Evolutionary conservation across 2,329 filamentous ascomycete species (phyloP).

Genomic region (Aspergillus costaricaensis): DNA sequence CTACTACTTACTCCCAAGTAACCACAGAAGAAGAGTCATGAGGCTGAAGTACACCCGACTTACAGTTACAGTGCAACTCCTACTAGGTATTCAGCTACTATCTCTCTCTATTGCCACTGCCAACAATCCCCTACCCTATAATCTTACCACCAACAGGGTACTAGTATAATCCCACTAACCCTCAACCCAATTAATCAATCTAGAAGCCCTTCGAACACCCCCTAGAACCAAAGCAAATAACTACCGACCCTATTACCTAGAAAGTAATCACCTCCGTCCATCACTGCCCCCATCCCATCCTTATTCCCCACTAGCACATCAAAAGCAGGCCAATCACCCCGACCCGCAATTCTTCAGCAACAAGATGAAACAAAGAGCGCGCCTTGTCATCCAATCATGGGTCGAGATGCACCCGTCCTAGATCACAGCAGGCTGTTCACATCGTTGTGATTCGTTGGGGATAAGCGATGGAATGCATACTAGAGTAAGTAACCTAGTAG

Average conservation of each 20-base stretch:
- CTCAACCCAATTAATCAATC: not conserved
- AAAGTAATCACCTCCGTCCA: not conserved
- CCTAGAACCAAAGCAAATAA: no score
- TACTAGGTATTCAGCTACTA: no score
- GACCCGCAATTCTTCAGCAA: constrained; percentile 15
- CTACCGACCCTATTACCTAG: no score
- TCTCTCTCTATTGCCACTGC: no score
- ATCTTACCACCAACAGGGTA: not conserved
- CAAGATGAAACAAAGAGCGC: constrained; percentile 17
- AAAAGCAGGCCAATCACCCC: not conserved
- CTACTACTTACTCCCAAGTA: no score
- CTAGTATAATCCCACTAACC: not conserved
- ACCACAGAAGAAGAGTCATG: no score
- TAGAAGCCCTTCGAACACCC: not conserved
- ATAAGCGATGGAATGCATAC: no score
- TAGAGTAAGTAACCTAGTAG: no score
- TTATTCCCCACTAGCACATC: not conserved
- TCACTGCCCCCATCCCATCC: not conserved
- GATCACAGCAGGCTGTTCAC: constrained; percentile 10
- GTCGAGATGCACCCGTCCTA: not conserved
- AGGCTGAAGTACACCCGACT: no score
- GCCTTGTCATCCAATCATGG: constrained; percentile 20
- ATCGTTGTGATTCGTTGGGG: not conserved
- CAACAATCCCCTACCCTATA: not conserved
- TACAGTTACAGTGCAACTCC: no score